These are phyloP conservation scores for Tolypocladium nubicola DNA, from an alignment of 2,329 filamentous ascomycete species.

Conservation along the genomic window DNA sequence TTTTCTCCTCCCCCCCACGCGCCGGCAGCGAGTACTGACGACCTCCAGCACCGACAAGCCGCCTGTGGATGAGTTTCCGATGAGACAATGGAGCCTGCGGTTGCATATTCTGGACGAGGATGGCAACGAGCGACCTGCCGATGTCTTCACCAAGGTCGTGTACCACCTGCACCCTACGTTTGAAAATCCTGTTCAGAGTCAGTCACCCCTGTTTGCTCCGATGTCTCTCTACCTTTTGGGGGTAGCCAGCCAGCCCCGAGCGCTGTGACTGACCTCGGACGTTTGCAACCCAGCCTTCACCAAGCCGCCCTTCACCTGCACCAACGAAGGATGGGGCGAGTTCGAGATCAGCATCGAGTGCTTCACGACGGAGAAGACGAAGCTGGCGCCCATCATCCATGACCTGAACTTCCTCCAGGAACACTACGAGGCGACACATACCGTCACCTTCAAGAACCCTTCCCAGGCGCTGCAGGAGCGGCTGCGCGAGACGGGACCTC, in stretches of 20 bases:
- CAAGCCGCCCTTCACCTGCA: constrained; percentile 77
- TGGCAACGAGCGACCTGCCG: constrained; percentile 73
- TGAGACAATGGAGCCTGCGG: constrained; percentile 85
- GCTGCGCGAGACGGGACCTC: constrained; percentile 73
- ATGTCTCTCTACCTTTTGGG: constrained; percentile 1
- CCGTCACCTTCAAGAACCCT: constrained; percentile 83
- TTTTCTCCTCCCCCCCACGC: neutral
- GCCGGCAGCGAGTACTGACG: constrained; percentile 3
- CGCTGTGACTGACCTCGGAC: neutral
- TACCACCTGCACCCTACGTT: constrained; percentile 95
- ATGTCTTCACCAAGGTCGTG: constrained; percentile 80
- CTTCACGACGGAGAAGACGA: constrained; percentile 76
- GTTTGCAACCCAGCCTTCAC: constrained; percentile 52
- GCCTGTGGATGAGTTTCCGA: constrained; percentile 77
- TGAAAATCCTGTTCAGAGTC: constrained; percentile 76
- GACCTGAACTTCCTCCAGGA: constrained; percentile 84
- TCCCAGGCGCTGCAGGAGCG: constrained; percentile 72
- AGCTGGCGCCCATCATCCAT: constrained; percentile 63
- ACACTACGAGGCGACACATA: constrained; percentile 74
- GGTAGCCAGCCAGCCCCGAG: neutral
- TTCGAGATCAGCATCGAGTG: constrained; percentile 90
- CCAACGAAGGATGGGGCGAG: constrained; percentile 96
- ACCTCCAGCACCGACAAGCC: constrained; percentile 55
- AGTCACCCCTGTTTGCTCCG: constrained; percentile 23
- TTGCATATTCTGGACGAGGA: constrained; percentile 77